These are phyloP conservation scores for Scleroderma bovista DNA, from an alignment of 768 basidiomycete species.

Conservation along the genomic window DNA sequence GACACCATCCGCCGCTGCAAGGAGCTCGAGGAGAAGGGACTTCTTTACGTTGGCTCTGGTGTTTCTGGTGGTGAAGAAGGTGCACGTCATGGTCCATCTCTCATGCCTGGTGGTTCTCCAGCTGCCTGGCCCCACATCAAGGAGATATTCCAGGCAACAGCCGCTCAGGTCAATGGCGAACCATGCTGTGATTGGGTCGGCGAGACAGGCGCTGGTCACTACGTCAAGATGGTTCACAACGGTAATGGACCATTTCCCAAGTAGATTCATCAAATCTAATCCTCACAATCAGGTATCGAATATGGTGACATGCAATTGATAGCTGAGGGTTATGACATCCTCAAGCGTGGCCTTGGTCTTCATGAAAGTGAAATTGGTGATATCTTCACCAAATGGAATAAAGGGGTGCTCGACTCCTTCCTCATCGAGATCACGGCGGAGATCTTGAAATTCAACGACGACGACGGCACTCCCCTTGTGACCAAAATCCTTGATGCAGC, in stretches of 20 bases:
- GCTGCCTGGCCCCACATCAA: constrained; percentile 97
- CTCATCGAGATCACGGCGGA: constrained; percentile 97
- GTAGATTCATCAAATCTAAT: constrained; percentile 4
- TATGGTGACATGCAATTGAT: constrained; percentile 99
- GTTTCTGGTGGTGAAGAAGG: constrained; percentile 99
- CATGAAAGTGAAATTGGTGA: constrained; percentile 85
- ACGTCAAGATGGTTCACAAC: constrained; percentile 99
- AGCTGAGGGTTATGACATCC: constrained; percentile 97
- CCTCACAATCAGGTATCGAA: constrained; percentile 73
- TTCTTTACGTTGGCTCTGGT: constrained; percentile 97
- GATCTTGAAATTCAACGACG: constrained; percentile 95
- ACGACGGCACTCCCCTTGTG: constrained; percentile 88
- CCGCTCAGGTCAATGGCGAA: constrained; percentile 90
- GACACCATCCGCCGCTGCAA: constrained; percentile 93
- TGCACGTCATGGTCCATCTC: constrained; percentile 92
- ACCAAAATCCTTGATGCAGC: constrained; percentile 93
- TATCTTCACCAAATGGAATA: constrained; percentile 96
- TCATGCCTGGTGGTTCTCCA: constrained; percentile 97
- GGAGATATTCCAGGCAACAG: constrained; percentile 97
- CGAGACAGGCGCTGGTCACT: constrained; percentile 91
- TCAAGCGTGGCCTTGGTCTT: constrained; percentile 91
- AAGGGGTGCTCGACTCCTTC: constrained; percentile 99
- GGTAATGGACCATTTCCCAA: constrained; percentile 40
- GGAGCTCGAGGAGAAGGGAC: constrained; percentile 90
- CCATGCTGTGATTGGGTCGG: constrained; percentile 99